Evolutionary conservation across 768 basidiomycete genomes (phyloP), one percentile per base, ranked within the genome.

Genomic region (Leccinum subgranulosum): DNA sequence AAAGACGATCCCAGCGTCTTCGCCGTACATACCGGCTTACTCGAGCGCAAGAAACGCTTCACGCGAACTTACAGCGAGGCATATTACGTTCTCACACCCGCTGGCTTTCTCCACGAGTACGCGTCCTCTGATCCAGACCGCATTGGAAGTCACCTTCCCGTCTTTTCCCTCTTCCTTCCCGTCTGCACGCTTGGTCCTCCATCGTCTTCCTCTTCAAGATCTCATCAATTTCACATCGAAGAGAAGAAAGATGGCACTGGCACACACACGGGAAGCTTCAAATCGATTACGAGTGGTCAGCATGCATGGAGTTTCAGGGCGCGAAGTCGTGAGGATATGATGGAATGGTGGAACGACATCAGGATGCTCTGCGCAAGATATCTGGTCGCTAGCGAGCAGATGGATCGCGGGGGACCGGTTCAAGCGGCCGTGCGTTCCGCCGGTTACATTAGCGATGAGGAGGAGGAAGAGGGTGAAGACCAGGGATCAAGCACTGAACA

Each of bases 311-410:
- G 86, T 50, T 98, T 99, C 81, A 82, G 94, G 34, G 83, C 90
- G 48, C 77, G 96, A 58, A 89, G 86, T 57, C 84, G 90, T 62
- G 96, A 98, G 61, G 96, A 98, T 64, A 94, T 98, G 93, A 93
- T 98, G 93, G 97, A 99, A 76, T 97, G 97, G 92, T 99, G 97
- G 97, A 98, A 98, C 69, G 97, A 98, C 69, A 79, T 95, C 41
- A 75, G 92, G 59, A 94, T 95, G 92, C 77, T 96, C 41, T 95
- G 94, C 66, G 93, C 94, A 21, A 75, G 93, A 60, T 98, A 97
- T 70, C 81, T 99, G 53, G 92, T 98, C 41, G 94, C 94, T 33
- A 91, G 88, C 62, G 97, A 98, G 76, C 82, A 85, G 69, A 90
- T 98, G 75, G 92, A 97, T 75, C 79, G 97, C 46, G 86, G 86